Evolutionary conservation across 106 monocot genomes (phyloP), one percentile per base, ranked within the genome.

Genomic region (Posidonia australis): DNA sequence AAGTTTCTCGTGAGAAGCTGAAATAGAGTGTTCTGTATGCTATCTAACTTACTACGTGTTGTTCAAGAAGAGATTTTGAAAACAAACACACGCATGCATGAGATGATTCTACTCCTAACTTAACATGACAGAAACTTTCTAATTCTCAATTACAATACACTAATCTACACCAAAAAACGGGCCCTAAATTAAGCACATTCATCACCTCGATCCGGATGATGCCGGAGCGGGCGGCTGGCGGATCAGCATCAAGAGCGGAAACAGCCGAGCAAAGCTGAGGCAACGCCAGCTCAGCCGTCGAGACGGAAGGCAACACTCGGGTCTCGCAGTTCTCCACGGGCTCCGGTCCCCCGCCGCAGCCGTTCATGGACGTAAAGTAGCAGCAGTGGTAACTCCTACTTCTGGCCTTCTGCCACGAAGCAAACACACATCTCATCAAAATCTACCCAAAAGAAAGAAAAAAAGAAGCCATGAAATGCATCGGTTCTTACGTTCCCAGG

Each of bases 121-220:
- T 36, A 36, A 36, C 36, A 36, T 2, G 36, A 36, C 36, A 7
- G 5, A 36, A 36, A 4, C 7, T 19, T 14, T 49, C 49, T 5
- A 49, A 49, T 17, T 7, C 54, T 18, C 23, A 21, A 4, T 7
- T 19, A 55, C 54, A 19, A 10, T 55, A 17, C 0, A 10, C 19
- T 55, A 9, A 54, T 25, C 54, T 23, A 55, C 4, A 55, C 20
- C 4, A 21, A 24, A 55, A 49, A 17, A 14, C 5, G 13, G n/a
- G 49, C 2, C 25, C n/a, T 10, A 22, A 44, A 21, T 13, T 32
- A 29, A 10, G 26, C 14, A 9, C 7, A n/a, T 16, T 25, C 2
- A 58, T 47, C 60, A 76, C 92, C 89, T 93, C 77, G 53, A 93
- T 58, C 1, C 93, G 83, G 68, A 93, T 86, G 66, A 93, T 86